Conservation (phyloP, 2,329 filamentous ascomycete species). For the Aspergillus pseudotamarii region DNA sequence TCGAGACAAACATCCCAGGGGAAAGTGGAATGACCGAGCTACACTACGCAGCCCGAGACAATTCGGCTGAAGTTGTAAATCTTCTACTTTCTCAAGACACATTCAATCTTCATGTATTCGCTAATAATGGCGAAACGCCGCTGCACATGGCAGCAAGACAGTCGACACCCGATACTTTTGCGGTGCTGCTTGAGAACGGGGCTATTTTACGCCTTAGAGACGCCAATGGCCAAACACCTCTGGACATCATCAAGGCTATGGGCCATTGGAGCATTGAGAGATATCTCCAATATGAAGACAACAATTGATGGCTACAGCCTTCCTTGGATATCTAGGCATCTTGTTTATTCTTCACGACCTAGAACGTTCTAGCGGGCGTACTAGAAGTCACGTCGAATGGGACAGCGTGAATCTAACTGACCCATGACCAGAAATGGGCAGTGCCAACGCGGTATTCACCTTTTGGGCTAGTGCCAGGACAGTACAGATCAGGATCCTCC, state of each 20-base stretch:
- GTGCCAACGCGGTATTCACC: slow-evolving; percentile 22
- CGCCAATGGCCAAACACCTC: not conserved
- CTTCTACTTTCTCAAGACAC: not conserved
- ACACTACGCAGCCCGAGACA: not conserved
- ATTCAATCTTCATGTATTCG: not conserved
- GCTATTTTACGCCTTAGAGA: not conserved
- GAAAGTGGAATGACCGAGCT: not conserved
- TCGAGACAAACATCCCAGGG: not conserved
- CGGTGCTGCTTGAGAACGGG: not conserved
- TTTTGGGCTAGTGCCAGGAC: slow-evolving; percentile 15
- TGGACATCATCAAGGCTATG: not conserved
- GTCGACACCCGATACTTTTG: not conserved
- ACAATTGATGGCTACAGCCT: not conserved
- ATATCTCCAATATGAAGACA: not conserved
- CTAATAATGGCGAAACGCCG: not conserved
- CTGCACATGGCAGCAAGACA: not conserved
- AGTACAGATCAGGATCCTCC: slow-evolving; percentile 29
- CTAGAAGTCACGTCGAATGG: slow-evolving; percentile 26
- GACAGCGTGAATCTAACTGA: slow-evolving; percentile 34
- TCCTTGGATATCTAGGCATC: not conserved
- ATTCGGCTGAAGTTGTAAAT: not conserved
- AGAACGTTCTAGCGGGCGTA: slow-evolving; percentile 33
- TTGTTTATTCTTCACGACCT: slow-evolving; percentile 34
- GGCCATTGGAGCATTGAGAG: not conserved
- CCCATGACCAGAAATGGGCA: slow-evolving; percentile 35